These are phyloP conservation scores for Xylariaceae sp. DNA, from an alignment of 2,329 filamentous ascomycete species.

Conservation along the genomic window DNA sequence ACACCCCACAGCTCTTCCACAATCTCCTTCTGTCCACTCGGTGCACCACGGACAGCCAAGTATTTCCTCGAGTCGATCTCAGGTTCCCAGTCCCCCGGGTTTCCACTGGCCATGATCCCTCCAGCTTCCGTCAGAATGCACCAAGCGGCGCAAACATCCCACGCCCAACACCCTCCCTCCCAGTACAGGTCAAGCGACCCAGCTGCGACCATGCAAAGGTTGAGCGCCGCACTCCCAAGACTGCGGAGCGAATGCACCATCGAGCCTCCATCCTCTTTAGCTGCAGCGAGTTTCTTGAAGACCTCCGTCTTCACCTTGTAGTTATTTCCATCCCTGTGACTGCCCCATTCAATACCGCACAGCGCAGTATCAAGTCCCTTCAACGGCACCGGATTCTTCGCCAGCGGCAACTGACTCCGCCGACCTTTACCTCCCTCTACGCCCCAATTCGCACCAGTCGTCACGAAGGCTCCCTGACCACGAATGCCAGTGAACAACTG, in stretches of 20 bases:
- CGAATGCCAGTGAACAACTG: constrained; percentile 65
- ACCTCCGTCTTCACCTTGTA: constrained; percentile 65
- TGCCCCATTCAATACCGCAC: constrained; percentile 71
- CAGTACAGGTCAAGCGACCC: constrained; percentile 72
- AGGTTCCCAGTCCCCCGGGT: constrained; percentile 68
- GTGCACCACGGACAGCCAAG: constrained; percentile 58
- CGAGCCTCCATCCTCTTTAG: constrained; percentile 59
- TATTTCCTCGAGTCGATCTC: constrained; percentile 58
- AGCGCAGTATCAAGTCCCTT: constrained; percentile 58
- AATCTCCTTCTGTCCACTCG: constrained; percentile 56
- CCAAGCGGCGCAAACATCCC: constrained; percentile 83
- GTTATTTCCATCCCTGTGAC: constrained; percentile 63
- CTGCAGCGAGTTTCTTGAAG: constrained; percentile 57
- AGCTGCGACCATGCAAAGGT: constrained; percentile 67
- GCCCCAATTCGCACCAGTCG: constrained; percentile 40
- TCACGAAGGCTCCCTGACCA: constrained; percentile 62
- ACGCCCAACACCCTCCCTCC: constrained; percentile 82
- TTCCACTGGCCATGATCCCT: constrained; percentile 67
- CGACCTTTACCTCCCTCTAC: constrained; percentile 34
- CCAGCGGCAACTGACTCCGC: constrained; percentile 42
- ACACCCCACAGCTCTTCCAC: constrained; percentile 62
- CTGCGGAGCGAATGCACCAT: constrained; percentile 76
- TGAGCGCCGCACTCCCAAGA: constrained; percentile 70
- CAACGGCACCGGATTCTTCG: constrained; percentile 51
- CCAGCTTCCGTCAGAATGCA: constrained; percentile 71